Conservation (phyloP, 148 eudicot genomes). For the Talinum fruticosum region DNA sequence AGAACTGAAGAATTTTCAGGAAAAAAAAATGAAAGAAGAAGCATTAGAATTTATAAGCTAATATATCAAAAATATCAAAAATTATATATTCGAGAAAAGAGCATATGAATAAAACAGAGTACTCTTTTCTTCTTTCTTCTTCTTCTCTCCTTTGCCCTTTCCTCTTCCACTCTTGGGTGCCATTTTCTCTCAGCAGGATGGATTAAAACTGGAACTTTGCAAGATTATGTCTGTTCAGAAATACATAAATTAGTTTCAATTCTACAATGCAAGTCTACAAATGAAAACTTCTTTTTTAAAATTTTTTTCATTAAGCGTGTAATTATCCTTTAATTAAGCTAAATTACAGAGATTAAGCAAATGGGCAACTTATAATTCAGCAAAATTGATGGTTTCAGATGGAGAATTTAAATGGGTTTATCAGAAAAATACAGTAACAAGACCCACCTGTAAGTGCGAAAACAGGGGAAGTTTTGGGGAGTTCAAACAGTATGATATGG, state of each 20-base stretch:
- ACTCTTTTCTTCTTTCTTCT: conserved; percentile 99
- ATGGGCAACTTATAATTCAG: conserved; percentile 2
- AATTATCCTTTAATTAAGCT: not conserved
- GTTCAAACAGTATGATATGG: not conserved
- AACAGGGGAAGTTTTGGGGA: conserved; percentile 4
- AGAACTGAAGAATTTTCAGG: conserved; percentile 54
- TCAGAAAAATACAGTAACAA: not conserved
- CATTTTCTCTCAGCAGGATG: conserved; percentile 31
- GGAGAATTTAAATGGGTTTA: not conserved
- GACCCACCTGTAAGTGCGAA: conserved; percentile 14
- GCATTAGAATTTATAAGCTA: not conserved
- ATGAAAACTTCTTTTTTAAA: not conserved
- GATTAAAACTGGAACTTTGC: not conserved
- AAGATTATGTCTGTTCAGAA: conserved; percentile 5
- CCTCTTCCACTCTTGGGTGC: conserved; percentile 96
- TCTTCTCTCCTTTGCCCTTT: conserved; percentile 86
- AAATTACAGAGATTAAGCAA: not conserved
- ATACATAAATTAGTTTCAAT: not conserved
- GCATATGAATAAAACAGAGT: conserved; percentile 4
- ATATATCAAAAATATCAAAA: too few species aligned
- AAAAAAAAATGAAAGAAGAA: not conserved
- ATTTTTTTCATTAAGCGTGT: not conserved
- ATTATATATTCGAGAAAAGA: not conserved
- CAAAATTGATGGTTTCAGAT: not conserved
- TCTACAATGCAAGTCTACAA: not conserved